These are phyloP conservation scores for Aspergillus steynii DNA, from an alignment of 495 filamentous ascomycete genomes.

Conservation along the genomic window DNA sequence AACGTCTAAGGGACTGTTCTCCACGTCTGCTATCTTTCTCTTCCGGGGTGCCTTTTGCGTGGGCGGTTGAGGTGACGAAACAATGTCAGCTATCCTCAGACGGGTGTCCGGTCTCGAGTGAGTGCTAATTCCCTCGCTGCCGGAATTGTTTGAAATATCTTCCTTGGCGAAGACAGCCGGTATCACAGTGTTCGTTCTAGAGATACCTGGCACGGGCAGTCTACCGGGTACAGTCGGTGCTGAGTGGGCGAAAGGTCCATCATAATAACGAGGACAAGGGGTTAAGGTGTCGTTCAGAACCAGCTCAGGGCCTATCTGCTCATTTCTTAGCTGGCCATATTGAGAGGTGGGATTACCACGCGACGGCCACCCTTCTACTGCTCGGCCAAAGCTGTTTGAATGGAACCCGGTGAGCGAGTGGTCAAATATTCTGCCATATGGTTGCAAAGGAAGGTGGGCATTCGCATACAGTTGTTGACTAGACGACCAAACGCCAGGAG, in stretches of 20 bases:
- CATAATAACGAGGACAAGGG: not conserved
- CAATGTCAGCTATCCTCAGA: not conserved
- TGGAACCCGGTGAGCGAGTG: conserved; percentile 9
- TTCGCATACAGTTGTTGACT: not conserved
- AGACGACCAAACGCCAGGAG: not conserved
- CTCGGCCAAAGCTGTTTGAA: not conserved
- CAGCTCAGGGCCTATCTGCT: not conserved
- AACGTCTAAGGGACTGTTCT: not conserved
- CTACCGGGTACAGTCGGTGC: too few relatives aligned
- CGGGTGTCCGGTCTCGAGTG: not conserved
- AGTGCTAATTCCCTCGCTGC: not conserved
- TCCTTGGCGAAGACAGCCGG: not conserved
- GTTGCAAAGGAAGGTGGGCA: conserved; percentile 6
- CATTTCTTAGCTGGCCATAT: not conserved
- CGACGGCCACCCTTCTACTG: not conserved
- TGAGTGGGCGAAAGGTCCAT: not conserved
- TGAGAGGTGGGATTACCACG: not conserved
- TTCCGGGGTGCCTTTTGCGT: not conserved
- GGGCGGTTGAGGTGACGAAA: not conserved
- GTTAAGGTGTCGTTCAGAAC: not conserved
- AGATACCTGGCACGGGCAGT: too few relatives aligned
- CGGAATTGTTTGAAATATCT: not conserved
- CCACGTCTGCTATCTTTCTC: not conserved
- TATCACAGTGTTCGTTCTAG: not conserved
- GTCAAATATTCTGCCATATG: conserved; percentile 12